Evolutionary conservation across 2,329 filamentous ascomycete genomes (phyloP).

Genomic region (Penicillium sp.): DNA sequence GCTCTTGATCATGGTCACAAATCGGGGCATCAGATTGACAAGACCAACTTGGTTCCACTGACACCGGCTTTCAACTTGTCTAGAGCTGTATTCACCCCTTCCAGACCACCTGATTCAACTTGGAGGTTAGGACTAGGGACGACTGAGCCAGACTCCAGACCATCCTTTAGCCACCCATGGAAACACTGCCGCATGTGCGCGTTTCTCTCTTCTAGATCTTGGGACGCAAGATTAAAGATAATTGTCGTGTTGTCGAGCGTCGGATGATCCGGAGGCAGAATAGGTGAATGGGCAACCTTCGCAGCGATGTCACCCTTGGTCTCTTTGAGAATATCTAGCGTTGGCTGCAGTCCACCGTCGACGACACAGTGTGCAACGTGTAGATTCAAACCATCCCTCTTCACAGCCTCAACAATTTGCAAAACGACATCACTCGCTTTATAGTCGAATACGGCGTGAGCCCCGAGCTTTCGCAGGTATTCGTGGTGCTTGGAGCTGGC

Average conservation of each 20-base stretch:
- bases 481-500: conserved; percentile 42
- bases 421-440: conserved; percentile 30
- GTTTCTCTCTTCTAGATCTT: conserved; percentile 6
- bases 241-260: conserved; percentile 11
- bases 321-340: conserved; percentile 20
- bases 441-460: conserved; percentile 28
- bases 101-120: conserved; percentile 18
- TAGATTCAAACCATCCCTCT: conserved; percentile 20
- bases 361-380: conserved; percentile 16
- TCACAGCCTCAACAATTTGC: conserved; percentile 29
- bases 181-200: conserved; percentile 15
- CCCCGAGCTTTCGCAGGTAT: conserved; percentile 40
- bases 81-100: conserved; percentile 18
- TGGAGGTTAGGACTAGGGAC: conserved; percentile 22
- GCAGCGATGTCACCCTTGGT: conserved; percentile 17
- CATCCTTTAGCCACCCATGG: conserved; percentile 18
- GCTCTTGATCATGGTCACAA: not conserved
- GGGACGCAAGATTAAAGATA: conserved; percentile 13
- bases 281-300: conserved; percentile 17
- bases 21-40: not conserved
- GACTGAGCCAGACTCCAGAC: conserved; percentile 15
- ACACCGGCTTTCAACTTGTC: conserved; percentile 24
- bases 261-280: conserved; percentile 13
- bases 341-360: conserved; percentile 14
- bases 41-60: conserved; percentile 25